Base-by-base conservation (phyloP, 2,329 filamentous ascomycete species). In the Didymella arachidicola region DNA sequence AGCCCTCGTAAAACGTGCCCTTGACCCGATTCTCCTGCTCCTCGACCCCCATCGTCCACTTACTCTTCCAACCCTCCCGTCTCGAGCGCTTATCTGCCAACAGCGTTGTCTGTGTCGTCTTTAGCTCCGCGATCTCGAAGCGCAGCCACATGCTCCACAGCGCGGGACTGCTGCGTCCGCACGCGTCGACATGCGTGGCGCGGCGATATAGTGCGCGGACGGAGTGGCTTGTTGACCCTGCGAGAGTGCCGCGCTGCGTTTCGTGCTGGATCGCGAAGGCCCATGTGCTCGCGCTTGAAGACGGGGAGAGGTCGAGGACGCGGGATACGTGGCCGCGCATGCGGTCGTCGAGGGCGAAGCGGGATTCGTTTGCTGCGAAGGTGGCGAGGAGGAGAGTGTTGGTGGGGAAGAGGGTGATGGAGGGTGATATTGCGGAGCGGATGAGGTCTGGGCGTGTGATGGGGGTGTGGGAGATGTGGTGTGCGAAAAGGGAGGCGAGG, bases 371-470 rank as follows among this genome's bases (percentile, higher is more conserved):
- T 81, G 88, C 90, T n/a, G 87, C 84, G 63, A 89, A 89, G 0
- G 95, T 78, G 1, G 84, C 81, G 1, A 96, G 82, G 61, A 97
- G 89, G 6, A 92, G 82, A 1, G 87, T 90, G 77, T 97, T 97
- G 47, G 82, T 81, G 0, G 93, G 92, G 72, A 93, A 96, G 7
- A 79, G 72, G 0, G 69, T 67, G 22, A 95, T 80, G 61, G 89
- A 90, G 2, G 81, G 77, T 4, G 80, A 77, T 0, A 97, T 78
- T 12, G 88, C 79, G 7, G 83, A 77, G 42, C 90, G 87, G 32
- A 96, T 75, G 18, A 87, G 82, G 0, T 82, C 79, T 4, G 91
- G 89, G 51, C 88, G 88, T 76, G 90, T 92, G 2, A 89, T 83
- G 3, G 86, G 86, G 51, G 78, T 85, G 60, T 83, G 82, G 2